Conservation (phyloP, 495 filamentous ascomycete genomes). For the Hypoxylon intermedium region DNA sequence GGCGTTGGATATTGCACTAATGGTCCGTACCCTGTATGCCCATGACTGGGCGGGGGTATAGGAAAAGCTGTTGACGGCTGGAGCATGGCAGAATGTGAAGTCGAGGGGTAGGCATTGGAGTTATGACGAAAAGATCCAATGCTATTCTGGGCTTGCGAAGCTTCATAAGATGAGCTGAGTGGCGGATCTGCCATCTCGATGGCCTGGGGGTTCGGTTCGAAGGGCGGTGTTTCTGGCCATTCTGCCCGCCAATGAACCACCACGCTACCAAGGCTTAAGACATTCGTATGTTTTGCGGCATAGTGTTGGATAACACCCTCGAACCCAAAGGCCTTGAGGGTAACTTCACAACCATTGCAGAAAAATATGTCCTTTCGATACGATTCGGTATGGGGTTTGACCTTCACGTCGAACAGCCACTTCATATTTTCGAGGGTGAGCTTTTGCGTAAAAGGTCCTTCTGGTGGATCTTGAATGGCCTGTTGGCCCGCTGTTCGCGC, state of each 20-base stretch:
- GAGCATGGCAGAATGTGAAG: conserved; percentile 2
- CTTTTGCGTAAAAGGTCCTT: conserved; percentile 62
- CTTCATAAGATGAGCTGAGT: conserved; percentile 1
- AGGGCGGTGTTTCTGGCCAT: conserved; percentile 78
- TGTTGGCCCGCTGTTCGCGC: conserved; percentile 52
- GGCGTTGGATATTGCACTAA: neutral
- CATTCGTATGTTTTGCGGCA: conserved; percentile 76
- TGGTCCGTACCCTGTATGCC: conserved; percentile 15
- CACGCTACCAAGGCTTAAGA: conserved; percentile 69
- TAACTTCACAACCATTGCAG: conserved; percentile 71
- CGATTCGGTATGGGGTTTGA: conserved; percentile 68
- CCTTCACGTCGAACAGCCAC: conserved; percentile 78
- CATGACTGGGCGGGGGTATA: conserved; percentile 1
- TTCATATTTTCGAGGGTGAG: conserved; percentile 85
- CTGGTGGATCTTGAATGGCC: conserved; percentile 52
- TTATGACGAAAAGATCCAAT: neutral
- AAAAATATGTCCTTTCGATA: conserved; percentile 74
- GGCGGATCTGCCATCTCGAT: conserved; percentile 1
- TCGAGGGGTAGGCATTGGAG: conserved; percentile 10
- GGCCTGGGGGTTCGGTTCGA: conserved; percentile 7
- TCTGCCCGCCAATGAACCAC: conserved; percentile 79
- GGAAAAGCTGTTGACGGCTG: conserved; percentile 9
- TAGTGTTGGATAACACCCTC: conserved; percentile 82
- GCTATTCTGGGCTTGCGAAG: conserved; percentile 3
- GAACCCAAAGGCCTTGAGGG: conserved; percentile 70